Conservation (phyloP, 2,329 filamentous ascomycete species). For the Cladophialophora carrionii region DNA sequence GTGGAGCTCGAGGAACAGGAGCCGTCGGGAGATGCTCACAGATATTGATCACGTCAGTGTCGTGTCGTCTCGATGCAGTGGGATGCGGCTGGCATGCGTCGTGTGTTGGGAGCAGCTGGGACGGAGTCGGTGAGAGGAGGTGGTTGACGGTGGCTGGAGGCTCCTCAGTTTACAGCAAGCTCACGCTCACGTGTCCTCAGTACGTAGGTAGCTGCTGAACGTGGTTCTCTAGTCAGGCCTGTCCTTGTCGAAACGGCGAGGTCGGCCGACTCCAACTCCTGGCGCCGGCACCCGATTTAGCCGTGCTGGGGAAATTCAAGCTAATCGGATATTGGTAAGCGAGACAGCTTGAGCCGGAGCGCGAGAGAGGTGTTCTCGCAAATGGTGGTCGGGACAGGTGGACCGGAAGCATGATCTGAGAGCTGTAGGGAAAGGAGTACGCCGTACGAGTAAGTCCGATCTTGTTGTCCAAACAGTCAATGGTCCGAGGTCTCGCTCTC, state of each 20-base stretch:
- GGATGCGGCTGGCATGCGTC: background rate
- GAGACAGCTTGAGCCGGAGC: background rate
- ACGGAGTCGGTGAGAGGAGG: background rate
- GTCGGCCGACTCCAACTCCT: conserved; percentile 2
- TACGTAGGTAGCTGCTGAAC: background rate
- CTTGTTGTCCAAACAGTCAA: background rate
- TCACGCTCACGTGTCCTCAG: conserved; percentile 7
- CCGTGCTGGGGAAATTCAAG: background rate
- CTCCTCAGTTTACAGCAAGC: conserved; percentile 8
- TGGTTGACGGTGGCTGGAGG: background rate
- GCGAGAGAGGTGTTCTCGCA: background rate
- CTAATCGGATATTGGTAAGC: conserved; percentile 4
- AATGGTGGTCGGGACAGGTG: background rate
- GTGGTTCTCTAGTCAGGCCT: background rate
- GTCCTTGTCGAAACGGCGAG: background rate
- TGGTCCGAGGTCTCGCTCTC: background rate
- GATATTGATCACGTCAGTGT: background rate
- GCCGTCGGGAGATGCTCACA: background rate
- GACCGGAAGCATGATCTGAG: background rate
- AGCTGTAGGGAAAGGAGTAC: background rate
- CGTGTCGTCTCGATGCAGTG: background rate
- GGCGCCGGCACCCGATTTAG: background rate
- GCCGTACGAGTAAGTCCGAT: background rate
- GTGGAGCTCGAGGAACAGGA: background rate
- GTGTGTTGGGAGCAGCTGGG: too few relatives aligned